Conservation (phyloP, 2,329 filamentous ascomycete species). For the Apiospora pterosperma region DNA sequence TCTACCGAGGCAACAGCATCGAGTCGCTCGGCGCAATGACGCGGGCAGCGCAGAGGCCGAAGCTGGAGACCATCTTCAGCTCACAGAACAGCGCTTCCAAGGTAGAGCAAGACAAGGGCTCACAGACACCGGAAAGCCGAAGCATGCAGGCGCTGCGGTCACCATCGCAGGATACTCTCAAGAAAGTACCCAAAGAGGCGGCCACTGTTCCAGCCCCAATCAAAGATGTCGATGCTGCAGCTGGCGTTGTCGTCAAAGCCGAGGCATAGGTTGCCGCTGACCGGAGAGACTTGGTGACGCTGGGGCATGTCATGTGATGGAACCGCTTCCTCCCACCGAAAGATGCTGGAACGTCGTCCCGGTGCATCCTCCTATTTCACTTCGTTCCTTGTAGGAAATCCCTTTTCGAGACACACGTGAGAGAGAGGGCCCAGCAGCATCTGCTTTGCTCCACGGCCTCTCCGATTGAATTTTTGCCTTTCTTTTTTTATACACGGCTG, state of each 20-base stretch:
- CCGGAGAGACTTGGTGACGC: not conserved
- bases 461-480: not conserved
- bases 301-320: not conserved
- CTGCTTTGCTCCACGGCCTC: not conserved
- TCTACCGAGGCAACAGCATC: slow-evolving; percentile 14
- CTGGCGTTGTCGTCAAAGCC: not conserved
- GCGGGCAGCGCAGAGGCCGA: slow-evolving; percentile 19
- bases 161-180: not conserved
- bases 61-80: slow-evolving; percentile 21
- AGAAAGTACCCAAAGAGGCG: not conserved
- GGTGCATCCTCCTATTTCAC: not conserved
- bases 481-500: not conserved
- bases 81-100: slow-evolving; percentile 13
- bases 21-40: slow-evolving; percentile 19
- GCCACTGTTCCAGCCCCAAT: not conserved
- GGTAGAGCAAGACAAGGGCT: not conserved
- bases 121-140: not conserved
- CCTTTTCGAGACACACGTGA: not conserved
- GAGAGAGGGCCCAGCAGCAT: not conserved
- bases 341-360: not conserved
- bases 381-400: not conserved
- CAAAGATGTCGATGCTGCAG: not conserved
- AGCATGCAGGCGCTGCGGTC: not conserved
- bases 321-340: not conserved
- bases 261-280: not conserved